These are phyloP conservation scores for Lyophyllum shimeji DNA, from an alignment of 768 basidiomycete genomes.

Conservation along the genomic window DNA sequence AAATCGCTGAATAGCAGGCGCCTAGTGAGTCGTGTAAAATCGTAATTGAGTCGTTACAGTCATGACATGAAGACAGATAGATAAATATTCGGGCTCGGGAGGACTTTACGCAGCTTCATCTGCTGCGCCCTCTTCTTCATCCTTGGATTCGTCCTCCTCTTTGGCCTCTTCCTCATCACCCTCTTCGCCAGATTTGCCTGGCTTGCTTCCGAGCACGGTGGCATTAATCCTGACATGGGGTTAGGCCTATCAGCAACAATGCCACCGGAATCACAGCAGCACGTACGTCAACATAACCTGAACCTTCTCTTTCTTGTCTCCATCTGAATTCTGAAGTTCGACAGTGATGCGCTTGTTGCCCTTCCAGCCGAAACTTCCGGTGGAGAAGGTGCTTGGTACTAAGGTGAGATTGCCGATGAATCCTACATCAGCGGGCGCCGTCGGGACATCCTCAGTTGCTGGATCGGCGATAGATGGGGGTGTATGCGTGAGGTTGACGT, in stretches of 20 bases:
- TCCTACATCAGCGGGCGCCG: constrained; percentile 52
- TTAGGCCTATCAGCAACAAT: neutral
- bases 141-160: constrained; percentile 21
- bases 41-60: neutral
- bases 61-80: neutral
- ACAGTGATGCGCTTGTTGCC: constrained; percentile 66
- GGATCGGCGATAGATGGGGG: constrained; percentile 40
- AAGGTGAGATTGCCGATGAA: constrained; percentile 58
- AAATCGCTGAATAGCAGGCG: too few relatives aligned
- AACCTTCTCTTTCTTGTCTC: constrained; percentile 59
- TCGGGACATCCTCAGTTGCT: constrained; percentile 34
- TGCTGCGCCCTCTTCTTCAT: constrained; percentile 26
- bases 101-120: constrained; percentile 15
- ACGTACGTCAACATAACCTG: constrained; percentile 75
- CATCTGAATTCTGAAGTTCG: constrained; percentile 54
- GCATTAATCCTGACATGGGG: constrained; percentile 61
- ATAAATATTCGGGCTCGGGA: neutral
- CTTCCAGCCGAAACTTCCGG: constrained; percentile 87
- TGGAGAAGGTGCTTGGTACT: constrained; percentile 59
- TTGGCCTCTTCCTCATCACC: constrained; percentile 34
- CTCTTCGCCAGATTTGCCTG: constrained; percentile 36
- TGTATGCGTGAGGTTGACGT: constrained; percentile 62
- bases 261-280: neutral
- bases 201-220: constrained; percentile 71
- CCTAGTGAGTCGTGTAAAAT: neutral